Evolutionary conservation across 805 yeast species (phyloP), one percentile per base, ranked within the genome.

Genomic region (Lachancea nothofagi): DNA sequence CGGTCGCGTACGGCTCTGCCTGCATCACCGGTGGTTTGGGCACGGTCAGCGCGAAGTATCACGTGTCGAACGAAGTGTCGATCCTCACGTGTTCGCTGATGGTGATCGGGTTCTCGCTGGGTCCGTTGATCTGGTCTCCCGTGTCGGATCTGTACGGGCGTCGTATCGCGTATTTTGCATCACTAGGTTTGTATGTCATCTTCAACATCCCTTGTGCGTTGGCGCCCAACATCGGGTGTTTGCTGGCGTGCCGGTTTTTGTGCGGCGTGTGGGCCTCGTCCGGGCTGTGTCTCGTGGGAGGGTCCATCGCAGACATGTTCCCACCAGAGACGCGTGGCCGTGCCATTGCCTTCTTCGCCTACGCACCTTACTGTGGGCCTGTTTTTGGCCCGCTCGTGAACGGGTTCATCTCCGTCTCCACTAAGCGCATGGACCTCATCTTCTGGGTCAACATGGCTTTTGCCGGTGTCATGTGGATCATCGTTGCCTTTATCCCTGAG

Each of bases 401-500:
- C 54, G 96, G 96, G 28, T 88, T 87, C 68, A 79, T 88, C 54
- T 72, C 80, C 42, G 78, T 83, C 36, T 75, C 79, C 44, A 73
- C 90, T n/a, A 73, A 71, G 13, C 68, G 83, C 50, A 71, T 78
- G 55, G 88, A 80, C 33, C 59, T 85, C 27, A 74, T 88, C 55
- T 76, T 83, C 47, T 88, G 96, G 96, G 89, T 86, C 41, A 88
- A 87, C 59, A 76, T 88, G 85, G 95, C 89, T 3, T 85, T 88
- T 64, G 84, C 93, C 2, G 96, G 96, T 47, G 74, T 75, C 3
- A 79, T 82, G 79, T 82, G 89, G 83, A 67, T 87, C 23, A 46
- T 73, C 15, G 71, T 79, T 30, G 59, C 77, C 10, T 51, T 71
- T 13, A 74, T 88, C 22, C 97, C 96, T n/a, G 97, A 88, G 65